phyloP scores from a whole-genome alignment of 768 basidiomycete genomes.

The Rhizopogon rudus region DNA sequence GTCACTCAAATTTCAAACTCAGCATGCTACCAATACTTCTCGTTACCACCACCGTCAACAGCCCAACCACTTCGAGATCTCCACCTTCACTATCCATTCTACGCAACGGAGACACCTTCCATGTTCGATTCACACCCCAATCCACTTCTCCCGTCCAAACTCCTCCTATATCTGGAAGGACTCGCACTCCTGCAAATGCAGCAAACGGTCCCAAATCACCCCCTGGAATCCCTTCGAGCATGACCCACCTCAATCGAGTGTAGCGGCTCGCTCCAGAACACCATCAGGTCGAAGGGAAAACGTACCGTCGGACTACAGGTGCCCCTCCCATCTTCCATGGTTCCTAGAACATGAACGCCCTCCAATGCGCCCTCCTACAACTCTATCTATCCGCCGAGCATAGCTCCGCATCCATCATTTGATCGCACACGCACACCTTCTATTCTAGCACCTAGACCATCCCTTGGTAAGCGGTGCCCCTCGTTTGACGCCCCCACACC shows the following conservation, averaged over 20 bases:
- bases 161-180: no score
- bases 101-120: slow-evolving; percentile 4
- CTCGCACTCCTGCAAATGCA: no score
- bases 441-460: slow-evolving; percentile 7
- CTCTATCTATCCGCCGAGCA: slow-evolving; percentile 7
- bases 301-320: neutral
- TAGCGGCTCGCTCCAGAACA: slow-evolving; percentile 9
- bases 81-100: no score
- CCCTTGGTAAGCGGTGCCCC: slow-evolving; percentile 9
- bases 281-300: slow-evolving; percentile 11
- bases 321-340: slow-evolving; percentile 7
- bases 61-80: neutral
- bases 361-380: neutral
- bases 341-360: neutral
- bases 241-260: slow-evolving; percentile 1
- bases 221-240: no score
- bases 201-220: no score
- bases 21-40: neutral
- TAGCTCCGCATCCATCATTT: slow-evolving; percentile 10
- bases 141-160: slow-evolving; percentile 1
- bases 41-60: neutral
- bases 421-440: slow-evolving; percentile 15
- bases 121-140: slow-evolving; percentile 3
- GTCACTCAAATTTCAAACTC: no score
- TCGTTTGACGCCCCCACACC: neutral